These are phyloP conservation scores for Rubroboletus satanas DNA, from an alignment of 768 basidiomycete genomes.

Conservation along the genomic window DNA sequence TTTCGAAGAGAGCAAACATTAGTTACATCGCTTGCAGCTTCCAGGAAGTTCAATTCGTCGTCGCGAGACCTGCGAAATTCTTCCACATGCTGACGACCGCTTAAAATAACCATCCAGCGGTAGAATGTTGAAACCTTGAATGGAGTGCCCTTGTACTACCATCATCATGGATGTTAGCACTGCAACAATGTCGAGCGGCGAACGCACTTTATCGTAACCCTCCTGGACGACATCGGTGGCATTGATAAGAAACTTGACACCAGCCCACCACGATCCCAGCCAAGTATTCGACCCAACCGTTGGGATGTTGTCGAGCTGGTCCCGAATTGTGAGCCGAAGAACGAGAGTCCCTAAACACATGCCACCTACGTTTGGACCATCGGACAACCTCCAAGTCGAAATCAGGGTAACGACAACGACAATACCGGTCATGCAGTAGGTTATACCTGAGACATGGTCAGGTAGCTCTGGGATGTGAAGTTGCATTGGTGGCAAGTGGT, in stretches of 20 bases:
- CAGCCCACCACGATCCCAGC: slow-evolving; percentile 28
- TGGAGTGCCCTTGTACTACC: slow-evolving; percentile 26
- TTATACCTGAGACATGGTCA: not conserved
- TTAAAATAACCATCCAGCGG: slow-evolving; percentile 40
- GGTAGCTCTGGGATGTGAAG: not conserved
- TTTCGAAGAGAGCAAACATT: not conserved
- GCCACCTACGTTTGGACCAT: slow-evolving; percentile 1
- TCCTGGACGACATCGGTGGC: slow-evolving; percentile 27
- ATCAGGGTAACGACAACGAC: not conserved
- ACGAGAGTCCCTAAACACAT: too few species aligned
- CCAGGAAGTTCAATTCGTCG: slow-evolving; percentile 35
- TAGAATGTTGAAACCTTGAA: slow-evolving; percentile 31
- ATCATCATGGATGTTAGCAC: not conserved
- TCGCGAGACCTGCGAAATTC: slow-evolving; percentile 41
- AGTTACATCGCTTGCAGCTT: slow-evolving; percentile 14
- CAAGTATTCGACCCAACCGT: slow-evolving; percentile 27
- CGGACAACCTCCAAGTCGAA: not conserved
- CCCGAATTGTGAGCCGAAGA: not conserved
- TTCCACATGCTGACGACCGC: slow-evolving; percentile 31
- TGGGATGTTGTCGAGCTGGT: slow-evolving; percentile 31
- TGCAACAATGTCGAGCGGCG: too few species aligned
- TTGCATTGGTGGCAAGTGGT: not conserved
- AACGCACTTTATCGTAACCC: slow-evolving; percentile 32
- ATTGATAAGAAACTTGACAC: slow-evolving; percentile 16
- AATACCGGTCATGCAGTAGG: not conserved